Conservation (phyloP, 345 rosid genomes). For the Adansonia digitata region DNA sequence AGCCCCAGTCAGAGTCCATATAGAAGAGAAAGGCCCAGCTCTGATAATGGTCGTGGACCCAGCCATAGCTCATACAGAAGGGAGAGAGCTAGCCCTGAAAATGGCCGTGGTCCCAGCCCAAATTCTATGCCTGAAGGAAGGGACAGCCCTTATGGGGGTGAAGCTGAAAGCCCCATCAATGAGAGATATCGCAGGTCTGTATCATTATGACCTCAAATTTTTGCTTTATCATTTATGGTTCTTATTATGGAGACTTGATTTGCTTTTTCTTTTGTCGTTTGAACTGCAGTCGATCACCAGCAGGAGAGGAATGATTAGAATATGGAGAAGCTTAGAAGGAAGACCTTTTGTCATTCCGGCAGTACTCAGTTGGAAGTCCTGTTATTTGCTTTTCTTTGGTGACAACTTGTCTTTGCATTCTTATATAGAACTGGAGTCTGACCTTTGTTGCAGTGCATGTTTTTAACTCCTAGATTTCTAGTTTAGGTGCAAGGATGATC, state of each 20-base stretch:
- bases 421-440: neutral
- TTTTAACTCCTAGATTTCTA: neutral
- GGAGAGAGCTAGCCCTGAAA: constrained; percentile 34
- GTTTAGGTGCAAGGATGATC: neutral
- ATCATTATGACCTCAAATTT: neutral
- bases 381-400: neutral
- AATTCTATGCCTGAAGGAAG: constrained; percentile 40
- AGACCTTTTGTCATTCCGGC: neutral
- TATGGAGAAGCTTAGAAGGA: neutral
- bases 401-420: neutral
- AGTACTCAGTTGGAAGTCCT: neutral
- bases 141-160: constrained; percentile 37
- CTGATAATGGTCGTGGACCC: constrained; percentile 14
- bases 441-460: neutral
- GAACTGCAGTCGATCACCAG: constrained; percentile 11
- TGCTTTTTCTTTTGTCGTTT: neutral
- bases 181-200: constrained; percentile 43
- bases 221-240: neutral
- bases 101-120: constrained; percentile 42
- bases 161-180: constrained; percentile 55
- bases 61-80: constrained; percentile 38
- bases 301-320: constrained; percentile 10
- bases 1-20: neutral
- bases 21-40: neutral
- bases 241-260: neutral